Conservation (phyloP, 345 rosid species). For the Eucalyptus sp. region DNA sequence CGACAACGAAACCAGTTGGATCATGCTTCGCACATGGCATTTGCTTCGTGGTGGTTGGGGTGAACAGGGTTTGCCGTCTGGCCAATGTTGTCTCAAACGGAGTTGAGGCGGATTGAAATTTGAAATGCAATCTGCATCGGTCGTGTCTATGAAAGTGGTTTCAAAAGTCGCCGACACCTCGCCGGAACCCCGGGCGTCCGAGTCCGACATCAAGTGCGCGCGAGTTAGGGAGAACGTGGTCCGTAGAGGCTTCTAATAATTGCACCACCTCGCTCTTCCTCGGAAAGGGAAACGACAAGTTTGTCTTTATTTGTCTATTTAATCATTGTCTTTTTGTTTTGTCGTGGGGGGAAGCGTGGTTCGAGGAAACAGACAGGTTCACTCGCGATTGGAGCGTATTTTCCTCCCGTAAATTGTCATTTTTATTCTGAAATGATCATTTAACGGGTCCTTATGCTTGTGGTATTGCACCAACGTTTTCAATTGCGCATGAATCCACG, state of each 20-base stretch:
- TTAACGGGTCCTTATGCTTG: background rate
- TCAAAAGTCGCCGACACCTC: background rate
- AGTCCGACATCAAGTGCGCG: background rate
- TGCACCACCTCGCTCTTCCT: background rate
- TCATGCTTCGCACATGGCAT: background rate
- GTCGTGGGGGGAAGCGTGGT: background rate
- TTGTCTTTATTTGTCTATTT: background rate
- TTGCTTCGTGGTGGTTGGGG: background rate
- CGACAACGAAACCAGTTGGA: fast-evolving
- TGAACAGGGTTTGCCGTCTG: background rate
- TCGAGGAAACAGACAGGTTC: background rate
- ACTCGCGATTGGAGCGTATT: background rate
- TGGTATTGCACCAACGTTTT: background rate
- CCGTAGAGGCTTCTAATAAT: background rate
- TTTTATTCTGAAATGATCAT: background rate
- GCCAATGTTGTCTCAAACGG: background rate
- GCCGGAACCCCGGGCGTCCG: background rate
- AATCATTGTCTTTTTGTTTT: background rate
- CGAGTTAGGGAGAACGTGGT: background rate
- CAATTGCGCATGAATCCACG: background rate
- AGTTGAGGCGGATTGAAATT: background rate
- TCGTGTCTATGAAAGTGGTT: background rate
- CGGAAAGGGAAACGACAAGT: background rate
- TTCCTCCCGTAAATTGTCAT: background rate
- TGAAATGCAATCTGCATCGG: background rate